Conservation (phyloP, 164 flowering plant genomes). For the Liquidambar formosana region DNA sequence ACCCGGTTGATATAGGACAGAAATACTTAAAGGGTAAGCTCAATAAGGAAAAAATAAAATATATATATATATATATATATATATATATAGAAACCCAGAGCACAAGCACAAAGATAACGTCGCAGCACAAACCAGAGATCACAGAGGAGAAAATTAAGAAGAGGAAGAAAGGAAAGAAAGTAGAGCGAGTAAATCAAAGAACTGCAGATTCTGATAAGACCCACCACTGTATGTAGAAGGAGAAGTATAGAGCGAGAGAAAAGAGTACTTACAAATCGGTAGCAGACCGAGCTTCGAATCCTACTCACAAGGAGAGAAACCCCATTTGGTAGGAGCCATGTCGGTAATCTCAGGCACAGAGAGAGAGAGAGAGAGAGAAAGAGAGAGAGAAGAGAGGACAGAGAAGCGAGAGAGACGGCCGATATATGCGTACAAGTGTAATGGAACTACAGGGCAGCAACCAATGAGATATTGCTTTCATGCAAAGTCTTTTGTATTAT, state of each 20-base stretch:
- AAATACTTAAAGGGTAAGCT: too few species aligned
- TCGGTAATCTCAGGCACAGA: slow-evolving; percentile 28
- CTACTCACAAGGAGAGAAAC: slow-evolving; percentile 25
- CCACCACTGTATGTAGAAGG: background rate
- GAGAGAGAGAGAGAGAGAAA: slow-evolving; percentile 16
- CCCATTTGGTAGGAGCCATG: slow-evolving; percentile 41
- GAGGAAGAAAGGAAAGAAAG: background rate
- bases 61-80: too few species aligned
- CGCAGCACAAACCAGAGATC: too few species aligned
- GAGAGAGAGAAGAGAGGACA: slow-evolving; percentile 9
- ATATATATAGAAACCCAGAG: too few species aligned
- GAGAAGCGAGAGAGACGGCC: slow-evolving; percentile 20
- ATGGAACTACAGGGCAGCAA: slow-evolving; percentile 34
- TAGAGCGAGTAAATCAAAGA: too few species aligned
- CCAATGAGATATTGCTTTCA: slow-evolving; percentile 42
- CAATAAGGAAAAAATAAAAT: too few species aligned
- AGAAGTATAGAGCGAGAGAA: background rate
- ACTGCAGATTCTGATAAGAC: too few species aligned
- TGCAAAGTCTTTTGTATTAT: slow-evolving; percentile 28
- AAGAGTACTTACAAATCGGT: background rate
- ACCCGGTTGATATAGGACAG: too few species aligned
- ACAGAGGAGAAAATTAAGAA: too few species aligned
- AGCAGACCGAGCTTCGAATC: slow-evolving; percentile 17
- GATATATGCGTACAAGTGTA: slow-evolving; percentile 29
- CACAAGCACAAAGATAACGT: too few species aligned